Conservation (phyloP, 495 filamentous ascomycete species). For the Ascodesmis nigricans region DNA sequence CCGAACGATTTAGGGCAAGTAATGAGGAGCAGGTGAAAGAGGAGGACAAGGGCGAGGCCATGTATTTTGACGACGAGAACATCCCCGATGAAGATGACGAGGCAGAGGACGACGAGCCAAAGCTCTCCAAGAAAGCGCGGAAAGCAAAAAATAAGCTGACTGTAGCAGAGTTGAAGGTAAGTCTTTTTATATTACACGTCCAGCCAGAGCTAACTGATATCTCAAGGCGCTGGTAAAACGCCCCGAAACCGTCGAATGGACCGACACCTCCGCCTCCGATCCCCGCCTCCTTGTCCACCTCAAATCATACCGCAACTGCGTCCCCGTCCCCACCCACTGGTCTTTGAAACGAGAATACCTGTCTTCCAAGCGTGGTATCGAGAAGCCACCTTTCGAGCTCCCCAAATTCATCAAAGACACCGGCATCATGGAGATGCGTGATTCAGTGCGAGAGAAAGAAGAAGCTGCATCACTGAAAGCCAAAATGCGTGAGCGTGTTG, state of each 20-base stretch:
- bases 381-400: constrained; percentile 78
- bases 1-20: constrained; percentile 42
- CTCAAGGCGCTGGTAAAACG: constrained; percentile 50
- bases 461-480: constrained; percentile 75
- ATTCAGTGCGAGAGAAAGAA: constrained; percentile 88
- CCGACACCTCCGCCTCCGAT: constrained; percentile 79
- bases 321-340: constrained; percentile 88
- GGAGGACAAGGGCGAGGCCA: constrained; percentile 67
- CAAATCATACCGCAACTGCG: constrained; percentile 85
- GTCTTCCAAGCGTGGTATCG: constrained; percentile 83
- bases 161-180: constrained; percentile 67
- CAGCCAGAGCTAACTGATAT: constrained; percentile 1
- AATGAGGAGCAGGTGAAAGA: constrained; percentile 36
- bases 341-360: constrained; percentile 89
- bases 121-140: constrained; percentile 76
- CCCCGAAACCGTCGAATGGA: constrained; percentile 93
- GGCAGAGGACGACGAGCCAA: constrained; percentile 35
- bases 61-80: constrained; percentile 66
- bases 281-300: constrained; percentile 78
- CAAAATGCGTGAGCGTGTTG: constrained; percentile 83
- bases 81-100: constrained; percentile 74
- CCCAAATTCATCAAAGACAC: constrained; percentile 97
- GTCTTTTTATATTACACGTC: not conserved
- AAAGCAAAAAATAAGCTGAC: constrained; percentile 82
- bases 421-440: constrained; percentile 92